A percentile compares a stretch with the other conserved stretches of the same genome.
These are phyloP conservation scores for Emydomyces testavorans DNA, from an alignment of 2,329 filamentous ascomycete species.

Conservation along the genomic window DNA sequence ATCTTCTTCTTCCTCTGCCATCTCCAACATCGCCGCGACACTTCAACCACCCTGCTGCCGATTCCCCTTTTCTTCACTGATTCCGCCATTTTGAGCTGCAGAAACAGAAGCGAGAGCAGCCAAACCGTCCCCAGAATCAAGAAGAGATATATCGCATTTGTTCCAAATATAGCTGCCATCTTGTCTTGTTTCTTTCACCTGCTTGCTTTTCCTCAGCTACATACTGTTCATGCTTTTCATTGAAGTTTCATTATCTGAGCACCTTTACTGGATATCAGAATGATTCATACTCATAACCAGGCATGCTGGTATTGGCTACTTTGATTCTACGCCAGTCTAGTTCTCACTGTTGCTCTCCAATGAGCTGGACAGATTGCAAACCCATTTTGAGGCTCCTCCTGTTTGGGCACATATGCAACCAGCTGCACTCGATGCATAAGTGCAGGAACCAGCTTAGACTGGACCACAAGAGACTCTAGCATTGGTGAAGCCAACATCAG, in stretches of 20 bases:
- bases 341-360: background rate
- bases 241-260: background rate
- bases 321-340: background rate
- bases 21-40: background rate
- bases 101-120: background rate
- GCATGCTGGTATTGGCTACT: conserved; percentile 7
- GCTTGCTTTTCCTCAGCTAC: background rate
- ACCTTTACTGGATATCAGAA: background rate
- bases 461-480: too few species aligned
- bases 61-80: background rate
- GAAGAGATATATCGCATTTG: background rate
- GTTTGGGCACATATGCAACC: too few species aligned
- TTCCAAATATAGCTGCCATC: background rate
- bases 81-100: background rate
- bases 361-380: background rate
- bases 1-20: background rate
- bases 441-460: too few species aligned
- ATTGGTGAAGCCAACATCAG: background rate
- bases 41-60: background rate
- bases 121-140: background rate
- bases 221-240: background rate
- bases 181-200: background rate
- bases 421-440: too few species aligned
- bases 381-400: background rate
- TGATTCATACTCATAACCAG: conserved; percentile 3